Percentiles rank a stretch among this genome's conserved stretches.
Evolutionary conservation across 441 rosid species (phyloP).

Genomic region (Corymbia citriodora): DNA sequence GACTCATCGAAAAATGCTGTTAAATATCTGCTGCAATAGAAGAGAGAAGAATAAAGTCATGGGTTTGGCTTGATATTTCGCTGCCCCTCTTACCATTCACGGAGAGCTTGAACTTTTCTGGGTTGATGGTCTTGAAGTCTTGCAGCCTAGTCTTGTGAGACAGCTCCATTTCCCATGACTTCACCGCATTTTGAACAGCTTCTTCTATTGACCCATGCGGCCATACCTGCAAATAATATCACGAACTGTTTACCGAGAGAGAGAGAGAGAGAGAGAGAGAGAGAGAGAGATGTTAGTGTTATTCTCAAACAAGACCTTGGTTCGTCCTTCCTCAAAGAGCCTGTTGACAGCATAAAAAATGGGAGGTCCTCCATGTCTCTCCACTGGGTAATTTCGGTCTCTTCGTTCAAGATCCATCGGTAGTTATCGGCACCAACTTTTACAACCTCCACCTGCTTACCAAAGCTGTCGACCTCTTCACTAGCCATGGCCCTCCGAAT

Average conservation of each 20-base stretch:
- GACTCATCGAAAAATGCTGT: not conserved
- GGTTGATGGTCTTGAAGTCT: slow-evolving; percentile 66
- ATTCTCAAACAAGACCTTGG: not conserved
- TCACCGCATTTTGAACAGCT: slow-evolving; percentile 65
- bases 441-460: not conserved
- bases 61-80: not conserved
- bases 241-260: not conserved
- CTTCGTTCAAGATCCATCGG: not conserved
- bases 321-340: slow-evolving; percentile 1
- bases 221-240: slow-evolving; percentile 46
- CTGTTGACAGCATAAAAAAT: not conserved
- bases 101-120: slow-evolving; percentile 56
- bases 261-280: not conserved
- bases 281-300: not conserved
- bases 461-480: not conserved
- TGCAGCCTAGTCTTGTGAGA: slow-evolving; percentile 63
- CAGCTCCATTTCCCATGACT: slow-evolving; percentile 86
- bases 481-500: not conserved
- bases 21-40: not conserved
- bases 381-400: not conserved
- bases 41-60: not conserved
- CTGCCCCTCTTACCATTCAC: slow-evolving; percentile 49
- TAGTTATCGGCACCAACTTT: not conserved
- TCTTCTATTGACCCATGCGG: slow-evolving; percentile 71
- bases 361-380: slow-evolving; percentile 9